Evolutionary conservation across 345 rosid genomes (phyloP).

Genomic region (Moringa oleifera): DNA sequence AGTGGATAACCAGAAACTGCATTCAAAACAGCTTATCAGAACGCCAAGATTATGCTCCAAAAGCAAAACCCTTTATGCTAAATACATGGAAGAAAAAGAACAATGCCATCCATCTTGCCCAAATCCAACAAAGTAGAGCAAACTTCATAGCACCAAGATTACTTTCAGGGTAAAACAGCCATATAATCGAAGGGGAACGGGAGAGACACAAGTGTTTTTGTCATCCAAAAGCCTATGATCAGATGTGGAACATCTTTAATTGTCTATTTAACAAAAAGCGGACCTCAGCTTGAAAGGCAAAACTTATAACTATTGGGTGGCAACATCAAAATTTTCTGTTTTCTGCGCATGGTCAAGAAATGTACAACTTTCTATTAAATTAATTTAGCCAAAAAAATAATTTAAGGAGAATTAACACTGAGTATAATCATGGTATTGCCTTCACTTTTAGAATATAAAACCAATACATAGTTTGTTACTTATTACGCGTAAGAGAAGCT

Average conservation of each 20-base stretch:
- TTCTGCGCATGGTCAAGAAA: not conserved
- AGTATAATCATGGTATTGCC: too few species aligned
- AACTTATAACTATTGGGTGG: too few species aligned
- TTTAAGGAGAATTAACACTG: not conserved
- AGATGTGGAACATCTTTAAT: too few species aligned
- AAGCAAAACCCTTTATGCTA: not conserved
- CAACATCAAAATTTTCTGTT: too few species aligned
- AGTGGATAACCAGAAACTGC: constrained; percentile 87
- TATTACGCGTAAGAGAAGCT: too few species aligned
- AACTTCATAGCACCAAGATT: not conserved
- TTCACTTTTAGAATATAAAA: too few species aligned
- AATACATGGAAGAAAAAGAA: not conserved
- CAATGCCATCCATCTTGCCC: not conserved
- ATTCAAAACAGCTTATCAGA: not conserved
- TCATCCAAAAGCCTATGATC: too few species aligned
- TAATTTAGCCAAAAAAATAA: not conserved
- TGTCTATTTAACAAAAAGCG: too few species aligned
- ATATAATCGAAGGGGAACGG: not conserved
- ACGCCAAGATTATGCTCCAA: not conserved
- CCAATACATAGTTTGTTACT: too few species aligned
- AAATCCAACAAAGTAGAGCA: not conserved
- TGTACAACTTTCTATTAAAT: not conserved
- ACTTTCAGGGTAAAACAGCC: not conserved
- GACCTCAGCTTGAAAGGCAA: too few species aligned
- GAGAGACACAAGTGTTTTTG: not conserved